Evolutionary conservation across 768 basidiomycete genomes (phyloP).

Genomic region (Termitomyces heimii): DNA sequence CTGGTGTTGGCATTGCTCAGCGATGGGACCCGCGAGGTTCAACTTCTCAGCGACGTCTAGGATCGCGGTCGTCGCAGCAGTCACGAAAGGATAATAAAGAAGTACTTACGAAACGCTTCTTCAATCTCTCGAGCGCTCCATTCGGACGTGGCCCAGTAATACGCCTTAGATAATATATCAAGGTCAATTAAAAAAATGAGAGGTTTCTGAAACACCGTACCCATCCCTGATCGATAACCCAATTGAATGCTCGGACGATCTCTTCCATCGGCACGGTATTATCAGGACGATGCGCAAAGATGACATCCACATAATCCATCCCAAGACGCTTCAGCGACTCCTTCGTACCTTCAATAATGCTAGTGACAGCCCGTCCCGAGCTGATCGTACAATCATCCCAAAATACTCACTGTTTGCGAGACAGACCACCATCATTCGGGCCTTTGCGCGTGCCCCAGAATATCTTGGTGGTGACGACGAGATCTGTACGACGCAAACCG

Average conservation of each 20-base stretch:
- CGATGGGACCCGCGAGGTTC: conserved; percentile 62
- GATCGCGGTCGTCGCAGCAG: background rate
- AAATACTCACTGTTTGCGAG: conserved; percentile 49
- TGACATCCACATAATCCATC: conserved; percentile 70
- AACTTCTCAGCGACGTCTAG: conserved; percentile 63
- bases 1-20: conserved; percentile 76
- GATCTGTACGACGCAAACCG: conserved; percentile 55
- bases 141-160: conserved; percentile 70
- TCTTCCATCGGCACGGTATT: conserved; percentile 66
- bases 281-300: conserved; percentile 69
- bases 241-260: conserved; percentile 77
- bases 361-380: conserved; percentile 12
- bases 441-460: conserved; percentile 66
- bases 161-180: conserved; percentile 30
- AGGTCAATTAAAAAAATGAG: conserved; percentile 1
- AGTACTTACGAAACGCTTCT: conserved; percentile 42
- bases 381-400: too few species aligned
- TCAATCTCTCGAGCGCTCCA: conserved; percentile 62
- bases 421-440: conserved; percentile 52
- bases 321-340: conserved; percentile 62
- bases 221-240: conserved; percentile 69
- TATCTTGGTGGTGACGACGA: conserved; percentile 76
- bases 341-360: conserved; percentile 71
- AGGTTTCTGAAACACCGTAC: conserved; percentile 19
- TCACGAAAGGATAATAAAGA: background rate